Percentiles rank a stretch among this genome's conserved stretches.
Conservation (phyloP, 345 rosid species). For the Euphorbia lathyris region DNA sequence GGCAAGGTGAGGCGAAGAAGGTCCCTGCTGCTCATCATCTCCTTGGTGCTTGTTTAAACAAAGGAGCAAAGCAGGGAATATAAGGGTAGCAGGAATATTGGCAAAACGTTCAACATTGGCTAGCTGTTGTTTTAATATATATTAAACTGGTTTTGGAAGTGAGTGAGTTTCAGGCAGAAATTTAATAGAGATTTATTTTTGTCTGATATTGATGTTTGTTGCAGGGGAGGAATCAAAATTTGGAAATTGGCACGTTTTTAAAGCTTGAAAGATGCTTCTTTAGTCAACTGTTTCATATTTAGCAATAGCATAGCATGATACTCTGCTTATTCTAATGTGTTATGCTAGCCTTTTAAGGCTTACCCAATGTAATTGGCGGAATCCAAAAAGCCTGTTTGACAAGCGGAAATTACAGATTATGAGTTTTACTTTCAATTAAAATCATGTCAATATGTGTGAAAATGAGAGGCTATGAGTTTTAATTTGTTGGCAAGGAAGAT, state of each 20-base stretch:
- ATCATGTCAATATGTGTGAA: no score
- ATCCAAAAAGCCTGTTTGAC: no score
- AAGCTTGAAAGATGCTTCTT: not conserved
- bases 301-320: not conserved
- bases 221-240: not conserved
- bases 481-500: no score
- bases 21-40: conserved; percentile 12
- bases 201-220: not conserved
- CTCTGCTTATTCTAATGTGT: not conserved
- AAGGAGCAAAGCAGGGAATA: no score
- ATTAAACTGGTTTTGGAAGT: not conserved
- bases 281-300: not conserved
- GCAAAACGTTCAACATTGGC: not conserved
- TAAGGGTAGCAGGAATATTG: no score
- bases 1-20: not conserved
- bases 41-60: not conserved
- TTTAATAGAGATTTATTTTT: not conserved
- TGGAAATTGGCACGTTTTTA: not conserved
- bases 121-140: not conserved
- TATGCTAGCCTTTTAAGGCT: no score
- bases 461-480: no score
- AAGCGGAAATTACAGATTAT: no score
- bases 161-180: not conserved
- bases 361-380: no score
- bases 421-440: no score